These are phyloP conservation scores for Jacaranda mimosifolia DNA, from an alignment of 257 asterid genomes.

Conservation along the genomic window DNA sequence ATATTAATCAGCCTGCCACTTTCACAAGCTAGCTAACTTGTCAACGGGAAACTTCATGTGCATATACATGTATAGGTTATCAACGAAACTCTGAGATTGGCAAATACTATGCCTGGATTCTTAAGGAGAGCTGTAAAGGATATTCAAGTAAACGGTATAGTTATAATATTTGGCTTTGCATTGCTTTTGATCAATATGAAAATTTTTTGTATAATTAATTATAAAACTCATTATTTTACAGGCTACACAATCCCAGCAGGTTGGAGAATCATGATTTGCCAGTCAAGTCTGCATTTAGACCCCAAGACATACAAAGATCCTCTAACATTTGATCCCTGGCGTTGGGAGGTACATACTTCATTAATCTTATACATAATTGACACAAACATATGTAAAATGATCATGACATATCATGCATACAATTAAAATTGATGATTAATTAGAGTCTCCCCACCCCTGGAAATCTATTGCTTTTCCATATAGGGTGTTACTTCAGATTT, in stretches of 20 bases:
- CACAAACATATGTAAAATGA: background rate
- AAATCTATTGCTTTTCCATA: background rate
- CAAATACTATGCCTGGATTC: slow-evolving; percentile 39
- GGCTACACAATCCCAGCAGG: slow-evolving; percentile 54
- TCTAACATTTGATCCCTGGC: slow-evolving; percentile 42
- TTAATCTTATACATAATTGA: background rate
- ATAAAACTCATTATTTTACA: background rate
- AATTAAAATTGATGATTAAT: too few species aligned
- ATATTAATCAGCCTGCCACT: background rate
- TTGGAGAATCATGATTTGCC: slow-evolving; percentile 42
- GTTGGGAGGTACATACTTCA: slow-evolving; percentile 45
- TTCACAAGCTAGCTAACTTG: background rate
- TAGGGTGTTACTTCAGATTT: slow-evolving; percentile 35
- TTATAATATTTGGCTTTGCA: background rate
- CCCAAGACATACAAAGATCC: slow-evolving; percentile 42
- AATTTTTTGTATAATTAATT: background rate
- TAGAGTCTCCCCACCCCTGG: too few species aligned
- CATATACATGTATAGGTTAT: slow-evolving; percentile 28
- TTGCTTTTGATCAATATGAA: background rate
- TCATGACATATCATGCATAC: too few species aligned
- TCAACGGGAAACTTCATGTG: background rate
- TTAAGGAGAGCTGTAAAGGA: slow-evolving; percentile 41
- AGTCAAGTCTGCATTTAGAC: slow-evolving; percentile 40
- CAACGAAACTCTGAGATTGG: slow-evolving; percentile 43
- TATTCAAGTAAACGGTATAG: slow-evolving; percentile 36